Base-by-base conservation (phyloP, 768 basidiomycete genomes). In the Asterophora parasitica region DNA sequence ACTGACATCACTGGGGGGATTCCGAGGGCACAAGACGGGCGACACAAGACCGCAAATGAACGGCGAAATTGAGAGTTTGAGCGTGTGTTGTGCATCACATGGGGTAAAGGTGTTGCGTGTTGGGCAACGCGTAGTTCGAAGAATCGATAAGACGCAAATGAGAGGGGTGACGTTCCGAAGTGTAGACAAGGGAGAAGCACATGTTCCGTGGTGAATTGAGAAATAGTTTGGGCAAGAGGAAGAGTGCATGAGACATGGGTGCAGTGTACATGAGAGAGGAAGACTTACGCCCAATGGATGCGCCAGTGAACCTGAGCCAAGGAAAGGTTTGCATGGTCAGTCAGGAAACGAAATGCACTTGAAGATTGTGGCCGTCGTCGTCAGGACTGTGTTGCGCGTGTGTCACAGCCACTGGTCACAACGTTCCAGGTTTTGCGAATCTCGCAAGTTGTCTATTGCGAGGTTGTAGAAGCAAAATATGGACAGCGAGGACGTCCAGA, bases 261-360 rank as follows among this genome's bases (percentile, higher is more conserved):
- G 30, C 30, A 31, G 46, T 15, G n/a, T 10, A 33, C 30, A 37
- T 33, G 42, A 37, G 34, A 37, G 34, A 36, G 16, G 33, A 40
- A 31, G 45, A 78, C 80, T 64, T 58, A 82, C 80, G 58, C 49
- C 72, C 70, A 46, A 71, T 48, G 4, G 79, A 70, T 42, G 67
- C 56, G 4, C 71, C 67, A 13, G 75, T 68, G 54, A 82, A 68
- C 60, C 74, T 76, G 55, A 71, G 60, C 81, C 81, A 83, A 26
- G 81, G 81, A 64, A 81, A 82, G 48, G 64, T 68, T 56, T 67
- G 60, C 73, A 80, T 79, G 26, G 35, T 61, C 33, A 39, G 26
- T 30, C 33, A 44, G 35, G 40, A 35, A n/a, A 42, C 11, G 33
- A 48, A 43, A 17, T 23, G 15, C 8, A 16, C 13, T 19, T 9